Percentiles rank a stretch among this genome's conserved stretches.
These are phyloP conservation scores for Cornus florida DNA, from an alignment of 148 eudicot genomes.

Conservation along the genomic window DNA sequence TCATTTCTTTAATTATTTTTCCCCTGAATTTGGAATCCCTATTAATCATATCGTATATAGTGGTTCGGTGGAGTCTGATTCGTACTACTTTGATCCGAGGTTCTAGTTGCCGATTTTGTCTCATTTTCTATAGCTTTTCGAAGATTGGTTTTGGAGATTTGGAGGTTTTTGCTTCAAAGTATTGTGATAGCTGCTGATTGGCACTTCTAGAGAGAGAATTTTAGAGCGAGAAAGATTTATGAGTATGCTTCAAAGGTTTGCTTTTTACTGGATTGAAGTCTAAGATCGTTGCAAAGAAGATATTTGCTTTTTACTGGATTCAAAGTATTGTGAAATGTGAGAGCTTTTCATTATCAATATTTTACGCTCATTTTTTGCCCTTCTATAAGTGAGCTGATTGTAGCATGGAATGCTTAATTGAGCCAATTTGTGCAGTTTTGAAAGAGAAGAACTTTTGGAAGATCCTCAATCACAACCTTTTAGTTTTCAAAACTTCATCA, in stretches of 20 bases:
- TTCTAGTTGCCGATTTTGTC: neutral
- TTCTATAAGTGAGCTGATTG: too few species aligned
- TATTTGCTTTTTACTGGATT: too few species aligned
- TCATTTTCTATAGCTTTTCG: neutral
- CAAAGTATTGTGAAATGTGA: neutral
- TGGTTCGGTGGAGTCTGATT: neutral
- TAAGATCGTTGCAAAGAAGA: too few species aligned
- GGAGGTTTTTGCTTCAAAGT: slow-evolving; percentile 10
- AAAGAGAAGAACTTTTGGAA: neutral
- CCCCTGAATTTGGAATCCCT: neutral
- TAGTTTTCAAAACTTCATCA: too few species aligned
- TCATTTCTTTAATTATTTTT: too few species aligned
- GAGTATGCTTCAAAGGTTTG: slow-evolving; percentile 1
- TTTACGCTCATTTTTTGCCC: neutral
- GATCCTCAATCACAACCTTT: too few species aligned
- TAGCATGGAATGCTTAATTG: neutral
- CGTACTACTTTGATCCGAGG: neutral
- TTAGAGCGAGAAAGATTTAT: neutral
- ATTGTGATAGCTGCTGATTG: neutral
- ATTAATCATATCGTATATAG: neutral
- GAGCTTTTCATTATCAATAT: neutral
- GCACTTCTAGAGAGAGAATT: neutral
- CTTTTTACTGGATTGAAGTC: too few species aligned
- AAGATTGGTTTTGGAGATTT: neutral
- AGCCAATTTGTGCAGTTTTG: neutral